Conservation (phyloP, 148 eudicot genomes). For the Heliamphora exappendiculata region DNA sequence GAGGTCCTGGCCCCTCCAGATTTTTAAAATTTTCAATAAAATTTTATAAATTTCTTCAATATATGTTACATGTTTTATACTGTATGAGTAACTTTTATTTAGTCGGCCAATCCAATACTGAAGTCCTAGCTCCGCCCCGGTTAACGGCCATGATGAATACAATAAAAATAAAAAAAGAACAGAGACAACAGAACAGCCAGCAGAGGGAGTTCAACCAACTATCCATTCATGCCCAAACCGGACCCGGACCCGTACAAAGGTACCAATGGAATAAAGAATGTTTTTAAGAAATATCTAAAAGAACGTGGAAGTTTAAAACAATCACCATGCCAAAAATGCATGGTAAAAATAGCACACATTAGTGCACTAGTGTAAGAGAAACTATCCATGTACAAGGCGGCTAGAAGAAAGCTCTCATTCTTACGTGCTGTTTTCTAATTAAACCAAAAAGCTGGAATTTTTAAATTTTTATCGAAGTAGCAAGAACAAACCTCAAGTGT, state of each 20-base stretch:
- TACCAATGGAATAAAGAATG: neutral
- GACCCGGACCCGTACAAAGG: neutral
- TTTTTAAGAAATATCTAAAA: neutral
- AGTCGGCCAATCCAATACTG: no score
- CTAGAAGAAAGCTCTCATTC: neutral
- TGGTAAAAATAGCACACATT: neutral
- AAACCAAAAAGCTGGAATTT: neutral
- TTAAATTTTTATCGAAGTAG: neutral
- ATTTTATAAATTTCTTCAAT: no score
- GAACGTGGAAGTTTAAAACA: neutral
- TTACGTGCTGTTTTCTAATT: neutral
- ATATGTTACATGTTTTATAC: no score
- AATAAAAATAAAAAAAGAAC: neutral
- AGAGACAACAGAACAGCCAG: neutral
- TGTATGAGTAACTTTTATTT: no score
- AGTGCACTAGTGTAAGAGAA: neutral
- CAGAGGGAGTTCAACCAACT: neutral
- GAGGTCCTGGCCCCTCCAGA: no score
- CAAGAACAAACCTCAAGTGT: conserved; percentile 63
- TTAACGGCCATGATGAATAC: no score
- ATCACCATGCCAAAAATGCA: neutral
- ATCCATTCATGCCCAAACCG: neutral
- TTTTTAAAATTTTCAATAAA: no score
- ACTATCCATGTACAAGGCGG: neutral
- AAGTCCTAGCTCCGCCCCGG: no score